These are phyloP conservation scores for Talaromyces verruculosus DNA, from an alignment of 2,329 filamentous ascomycete species.

Conservation along the genomic window DNA sequence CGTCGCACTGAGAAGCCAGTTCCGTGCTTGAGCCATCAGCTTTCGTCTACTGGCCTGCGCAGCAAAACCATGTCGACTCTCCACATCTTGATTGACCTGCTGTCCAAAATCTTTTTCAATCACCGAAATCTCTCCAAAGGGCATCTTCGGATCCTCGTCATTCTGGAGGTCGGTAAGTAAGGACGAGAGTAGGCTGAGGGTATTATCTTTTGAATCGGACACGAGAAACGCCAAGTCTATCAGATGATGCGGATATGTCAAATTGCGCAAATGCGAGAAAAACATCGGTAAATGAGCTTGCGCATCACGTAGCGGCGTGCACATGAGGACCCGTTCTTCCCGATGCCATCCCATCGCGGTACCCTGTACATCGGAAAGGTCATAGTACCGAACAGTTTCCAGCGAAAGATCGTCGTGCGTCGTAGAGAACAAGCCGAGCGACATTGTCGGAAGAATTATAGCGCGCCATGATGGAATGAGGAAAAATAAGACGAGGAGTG, in stretches of 20 bases:
- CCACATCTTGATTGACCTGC: constrained; percentile 95
- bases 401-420: constrained; percentile 69
- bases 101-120: constrained; percentile 99
- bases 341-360: constrained; percentile 93
- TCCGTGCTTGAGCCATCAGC: constrained; percentile 95
- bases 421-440: constrained; percentile 68
- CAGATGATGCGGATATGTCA: constrained; percentile 94
- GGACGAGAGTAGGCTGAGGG: constrained; percentile 71
- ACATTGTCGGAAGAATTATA: constrained; percentile 60
- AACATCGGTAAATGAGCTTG: constrained; percentile 94
- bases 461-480: constrained; percentile 73
- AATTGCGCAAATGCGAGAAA: constrained; percentile 93
- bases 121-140: constrained; percentile 94
- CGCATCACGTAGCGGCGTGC: constrained; percentile 90
- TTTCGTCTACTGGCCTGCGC: constrained; percentile 92
- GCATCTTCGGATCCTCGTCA: constrained; percentile 73
- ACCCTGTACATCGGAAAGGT: constrained; percentile 86
- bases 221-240: constrained; percentile 97
- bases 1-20: constrained; percentile 93
- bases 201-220: constrained; percentile 94
- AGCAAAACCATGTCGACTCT: constrained; percentile 95
- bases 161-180: constrained; percentile 77
- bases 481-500: constrained; percentile 64
- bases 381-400: constrained; percentile 96
- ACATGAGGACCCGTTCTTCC: constrained; percentile 91